These are phyloP conservation scores for Magnolia kwangsiensis DNA, from an alignment of 164 flowering plant genomes.

Conservation along the genomic window DNA sequence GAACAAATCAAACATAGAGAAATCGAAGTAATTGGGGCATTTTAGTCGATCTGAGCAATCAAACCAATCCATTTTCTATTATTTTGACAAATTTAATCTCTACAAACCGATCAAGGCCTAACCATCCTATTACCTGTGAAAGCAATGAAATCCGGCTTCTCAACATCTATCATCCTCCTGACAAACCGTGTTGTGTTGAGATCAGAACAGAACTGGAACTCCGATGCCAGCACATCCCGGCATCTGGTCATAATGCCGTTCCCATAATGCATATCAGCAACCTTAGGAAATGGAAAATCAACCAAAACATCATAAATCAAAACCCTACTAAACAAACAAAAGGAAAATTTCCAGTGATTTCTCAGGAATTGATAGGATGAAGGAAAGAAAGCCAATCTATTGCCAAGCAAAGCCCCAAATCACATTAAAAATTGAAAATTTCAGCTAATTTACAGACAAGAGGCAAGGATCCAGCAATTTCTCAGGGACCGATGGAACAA, in stretches of 20 bases:
- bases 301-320: not conserved
- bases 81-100: not conserved
- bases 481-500: no score
- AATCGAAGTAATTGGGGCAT: no score
- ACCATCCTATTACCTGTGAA: slow-evolving; percentile 57
- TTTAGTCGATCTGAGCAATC: no score
- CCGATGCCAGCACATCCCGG: slow-evolving; percentile 53
- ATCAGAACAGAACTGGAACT: slow-evolving; percentile 66
- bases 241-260: slow-evolving; percentile 67
- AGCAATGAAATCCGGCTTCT: slow-evolving; percentile 79
- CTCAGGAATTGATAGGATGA: not conserved
- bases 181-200: slow-evolving; percentile 78
- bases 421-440: no score
- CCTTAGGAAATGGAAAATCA: slow-evolving; percentile 26
- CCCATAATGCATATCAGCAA: slow-evolving; percentile 91
- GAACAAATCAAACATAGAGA: no score
- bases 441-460: no score
- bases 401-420: no score
- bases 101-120: not conserved
- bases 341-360: not conserved
- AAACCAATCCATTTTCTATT: not conserved
- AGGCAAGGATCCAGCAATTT: no score
- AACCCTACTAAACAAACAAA: not conserved
- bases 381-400: no score
- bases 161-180: slow-evolving; percentile 53